Percentiles rank a stretch among this genome's conserved stretches.
phyloP scores from a whole-genome alignment of 495 filamentous ascomycete species.

The Pyronema omphalodes region DNA sequence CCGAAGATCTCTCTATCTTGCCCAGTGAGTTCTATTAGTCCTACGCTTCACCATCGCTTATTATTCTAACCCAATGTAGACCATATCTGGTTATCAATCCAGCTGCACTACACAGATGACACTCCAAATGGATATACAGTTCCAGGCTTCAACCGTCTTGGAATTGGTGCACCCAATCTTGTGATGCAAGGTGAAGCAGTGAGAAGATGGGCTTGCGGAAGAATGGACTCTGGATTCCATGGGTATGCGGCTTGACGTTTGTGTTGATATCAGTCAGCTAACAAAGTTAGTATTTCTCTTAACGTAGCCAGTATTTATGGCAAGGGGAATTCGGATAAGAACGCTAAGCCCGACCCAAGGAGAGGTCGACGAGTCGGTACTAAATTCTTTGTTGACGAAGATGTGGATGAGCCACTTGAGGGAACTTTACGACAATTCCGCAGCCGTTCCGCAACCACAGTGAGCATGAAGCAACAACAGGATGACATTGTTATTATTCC shows the following conservation, averaged over 20 bases:
- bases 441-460: neutral
- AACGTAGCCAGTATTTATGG: too few relatives aligned
- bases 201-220: constrained; percentile 14
- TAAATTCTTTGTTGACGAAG: neutral
- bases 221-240: constrained; percentile 22
- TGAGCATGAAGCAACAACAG: neutral
- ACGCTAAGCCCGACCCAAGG: neutral
- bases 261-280: too few relatives aligned
- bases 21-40: constrained; percentile 13
- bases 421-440: neutral
- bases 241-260: constrained; percentile 6
- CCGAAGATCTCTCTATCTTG: constrained; percentile 18
- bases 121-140: constrained; percentile 21
- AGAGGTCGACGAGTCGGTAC: neutral
- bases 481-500: neutral
- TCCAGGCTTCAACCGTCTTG: constrained; percentile 18
- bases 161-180: constrained; percentile 8
- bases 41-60: neutral
- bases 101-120: constrained; percentile 17
- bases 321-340: neutral
- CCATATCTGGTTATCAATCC: constrained; percentile 20
- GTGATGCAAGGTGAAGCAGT: constrained; percentile 17
- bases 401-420: neutral
- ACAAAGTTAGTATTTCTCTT: too few relatives aligned
- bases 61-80: constrained; percentile 6